phyloP scores from a whole-genome alignment of 2,329 filamentous ascomycete genomes.

The Hawksworthiomyces lignivorus region DNA sequence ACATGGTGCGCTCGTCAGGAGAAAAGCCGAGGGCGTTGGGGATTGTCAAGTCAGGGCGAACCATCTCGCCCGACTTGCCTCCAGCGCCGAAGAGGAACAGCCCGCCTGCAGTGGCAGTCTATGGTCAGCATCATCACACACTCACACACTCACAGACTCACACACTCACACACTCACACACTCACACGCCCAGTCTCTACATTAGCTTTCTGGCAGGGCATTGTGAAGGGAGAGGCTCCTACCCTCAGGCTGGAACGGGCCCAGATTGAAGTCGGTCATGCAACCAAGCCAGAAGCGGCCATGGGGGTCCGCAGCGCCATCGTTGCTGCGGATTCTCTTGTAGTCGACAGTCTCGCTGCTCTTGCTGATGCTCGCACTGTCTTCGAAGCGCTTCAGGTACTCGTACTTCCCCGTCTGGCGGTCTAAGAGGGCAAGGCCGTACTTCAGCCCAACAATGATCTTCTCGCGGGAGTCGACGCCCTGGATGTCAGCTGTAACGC shows the following conservation, averaged over 20 bases:
- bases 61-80: constrained; percentile 49
- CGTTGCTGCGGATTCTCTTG: constrained; percentile 62
- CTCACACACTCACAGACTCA: too few species aligned
- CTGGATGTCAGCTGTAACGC: constrained; percentile 72
- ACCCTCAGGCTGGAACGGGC: constrained; percentile 55
- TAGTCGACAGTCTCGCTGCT: constrained; percentile 25
- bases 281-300: constrained; percentile 79
- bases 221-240: too few species aligned
- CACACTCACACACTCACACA: too few species aligned
- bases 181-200: too few species aligned
- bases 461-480: constrained; percentile 53
- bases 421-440: constrained; percentile 72
- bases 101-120: constrained; percentile 44
- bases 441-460: constrained; percentile 73
- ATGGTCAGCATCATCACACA: too few species aligned
- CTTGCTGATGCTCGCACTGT: constrained; percentile 16
- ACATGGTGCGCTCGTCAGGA: constrained; percentile 62
- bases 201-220: too few species aligned
- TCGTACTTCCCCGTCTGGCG: constrained; percentile 48
- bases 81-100: constrained; percentile 61
- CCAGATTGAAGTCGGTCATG: constrained; percentile 67
- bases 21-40: constrained; percentile 85
- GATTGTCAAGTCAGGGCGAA: constrained; percentile 61
- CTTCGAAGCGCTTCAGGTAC: constrained; percentile 42
- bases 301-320: constrained; percentile 71